phyloP scores from a whole-genome alignment of 1,284 basidiomycete genomes.

The Moesziomyces aphidis region DNA sequence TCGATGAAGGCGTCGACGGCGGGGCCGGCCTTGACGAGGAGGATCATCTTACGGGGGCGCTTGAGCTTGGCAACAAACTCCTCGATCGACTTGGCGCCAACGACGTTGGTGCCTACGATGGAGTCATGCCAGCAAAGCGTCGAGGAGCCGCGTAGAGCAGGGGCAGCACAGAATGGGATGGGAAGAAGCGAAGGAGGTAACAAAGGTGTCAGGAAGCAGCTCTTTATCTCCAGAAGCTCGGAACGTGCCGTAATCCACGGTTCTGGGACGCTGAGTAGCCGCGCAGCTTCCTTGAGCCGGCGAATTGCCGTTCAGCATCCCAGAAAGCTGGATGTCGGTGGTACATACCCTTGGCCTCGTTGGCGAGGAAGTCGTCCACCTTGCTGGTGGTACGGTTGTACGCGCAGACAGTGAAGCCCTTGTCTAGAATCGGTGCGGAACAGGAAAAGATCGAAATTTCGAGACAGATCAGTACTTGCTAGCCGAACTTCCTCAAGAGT shows the following conservation, averaged over 20 bases:
- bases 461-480: too few relatives aligned
- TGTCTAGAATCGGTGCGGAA: constrained; percentile 73
- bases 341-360: constrained; percentile 92
- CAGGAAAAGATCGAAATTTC: background rate
- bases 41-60: constrained; percentile 82
- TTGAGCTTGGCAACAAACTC: constrained; percentile 78
- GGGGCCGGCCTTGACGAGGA: constrained; percentile 83
- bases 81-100: constrained; percentile 92
- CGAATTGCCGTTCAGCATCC: background rate
- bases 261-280: background rate
- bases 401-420: constrained; percentile 95
- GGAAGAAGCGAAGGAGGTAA: background rate
- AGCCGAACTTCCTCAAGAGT: too few relatives aligned
- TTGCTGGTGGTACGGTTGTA: constrained; percentile 98
- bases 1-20: constrained; percentile 75
- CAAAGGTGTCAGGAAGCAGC: constrained; percentile 12
- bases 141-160: too few relatives aligned
- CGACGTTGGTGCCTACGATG: constrained; percentile 82
- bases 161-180: background rate
- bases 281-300: background rate
- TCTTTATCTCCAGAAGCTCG: background rate
- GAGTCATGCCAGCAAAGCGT: background rate
- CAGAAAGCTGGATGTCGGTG: constrained; percentile 7
- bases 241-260: background rate
- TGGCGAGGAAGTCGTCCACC: constrained; percentile 93